Evolutionary conservation across 495 filamentous ascomycete species (phyloP), one percentile per base, ranked within the genome.

Genomic region (Podospora pseudocomata): DNA sequence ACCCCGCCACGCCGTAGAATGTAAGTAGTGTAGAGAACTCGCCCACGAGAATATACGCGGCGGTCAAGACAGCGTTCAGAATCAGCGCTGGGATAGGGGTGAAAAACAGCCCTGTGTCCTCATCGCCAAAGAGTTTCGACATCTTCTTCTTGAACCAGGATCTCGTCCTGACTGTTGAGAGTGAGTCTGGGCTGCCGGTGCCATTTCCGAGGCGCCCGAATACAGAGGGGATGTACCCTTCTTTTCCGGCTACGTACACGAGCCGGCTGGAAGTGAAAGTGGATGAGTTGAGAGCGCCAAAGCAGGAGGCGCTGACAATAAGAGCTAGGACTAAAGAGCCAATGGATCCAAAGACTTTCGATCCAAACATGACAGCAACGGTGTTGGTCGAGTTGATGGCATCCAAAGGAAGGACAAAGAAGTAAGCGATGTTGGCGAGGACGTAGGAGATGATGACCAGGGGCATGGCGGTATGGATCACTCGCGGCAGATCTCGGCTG

Each of bases 381-480:
- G 95, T 97, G 80, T 97, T 96, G 75, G 86, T 88, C 20, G 87
- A 88, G 76, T 93, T 91, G 80, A 97, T 94, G 39, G 86, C 83
- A 1, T 82, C 81, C 70, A 89, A 83, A 3, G 95, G 93, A n/a
- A 99, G 87, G 32, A 99, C 95, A 62, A 99, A 87, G 81, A 97
- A 96, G 79, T 99, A 99, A 49, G 92, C 84, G 23, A 97, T 75
- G 79, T 97, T 98, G 68, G 94, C 93, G 63, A 97, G 84, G 67
- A 98, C 82, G 80, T 99, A 99, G 71, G 86, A 91, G 49, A 91
- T 65, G 69, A 98, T 97, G 65, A 99, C 95, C 44, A 97, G 81
- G 3, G 96, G 94, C 88, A 99, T 96, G 27, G 94, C 93, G 19
- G 93, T 97, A 78, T 98, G 95, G 68, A 99, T 97, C 23, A 97